Base-by-base conservation (phyloP, 495 filamentous ascomycete genomes). In the Mycothermus thermophilus region DNA sequence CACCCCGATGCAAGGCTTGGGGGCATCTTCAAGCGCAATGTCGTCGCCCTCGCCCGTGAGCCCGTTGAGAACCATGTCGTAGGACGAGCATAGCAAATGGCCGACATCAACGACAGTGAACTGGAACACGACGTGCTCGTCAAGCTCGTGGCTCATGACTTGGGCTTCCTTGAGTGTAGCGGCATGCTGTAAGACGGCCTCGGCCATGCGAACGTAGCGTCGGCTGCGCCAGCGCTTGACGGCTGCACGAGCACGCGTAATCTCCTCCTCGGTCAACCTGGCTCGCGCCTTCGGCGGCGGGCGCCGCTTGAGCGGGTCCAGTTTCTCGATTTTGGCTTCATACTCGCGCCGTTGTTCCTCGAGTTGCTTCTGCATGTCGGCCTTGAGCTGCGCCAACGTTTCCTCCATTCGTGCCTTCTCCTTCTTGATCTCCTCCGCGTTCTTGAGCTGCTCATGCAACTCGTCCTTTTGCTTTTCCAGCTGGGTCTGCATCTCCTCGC, bases 111-210 rank as follows among this genome's bases (percentile, higher is more conserved):
- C 73, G 37, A 96, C 74, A 12, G 84, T 79, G 52, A 94, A 96
- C 57, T 97, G 90, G 58, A 97, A 97, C 22, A 88, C 81, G 11
- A 94, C 79, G 43, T 75, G 75, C 59, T 94, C 90, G 46, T 90
- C 85, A 70, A 97, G 82, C 42, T 86, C 84, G 39, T 93, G 84
- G 59, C 92, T 95, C 81, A 97, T 88, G 32, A 97, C 75, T 52
- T 97, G 90, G 3, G 88, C 92, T 54, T 97, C 90, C 55, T 97
- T 97, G 26, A 96, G 58, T 23, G 74, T 74, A 9, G 80, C 75
- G 6, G 88, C 88, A 57, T 92, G 74, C 44, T 92, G 83, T 16
- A 97, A 56, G 19, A 96, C 74, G 10, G 78, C 76, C 55, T 95
- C 90, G n/a, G 87, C 84, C 81, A 99, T 93, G 34, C 77, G 77